Evolutionary conservation across 2,329 filamentous ascomycete genomes (phyloP).

Genomic region (Aspergillus ruber): DNA sequence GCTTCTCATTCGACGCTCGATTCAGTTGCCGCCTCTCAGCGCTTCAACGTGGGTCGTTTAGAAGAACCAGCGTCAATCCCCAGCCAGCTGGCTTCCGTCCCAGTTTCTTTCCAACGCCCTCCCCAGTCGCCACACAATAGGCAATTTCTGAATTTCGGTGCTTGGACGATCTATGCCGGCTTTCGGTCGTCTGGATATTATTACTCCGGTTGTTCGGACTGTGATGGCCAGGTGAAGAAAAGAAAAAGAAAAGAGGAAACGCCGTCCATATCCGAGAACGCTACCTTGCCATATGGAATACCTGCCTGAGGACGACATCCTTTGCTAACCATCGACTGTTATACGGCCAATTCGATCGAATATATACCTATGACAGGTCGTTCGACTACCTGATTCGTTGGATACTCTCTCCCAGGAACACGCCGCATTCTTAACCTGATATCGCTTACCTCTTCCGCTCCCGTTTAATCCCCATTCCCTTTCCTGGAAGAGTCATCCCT

Average conservation of each 20-base stretch:
- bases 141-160: neutral
- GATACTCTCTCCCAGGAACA: slow-evolving; percentile 11
- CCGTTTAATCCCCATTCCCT: slow-evolving; percentile 2
- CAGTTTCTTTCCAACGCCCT: neutral
- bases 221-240: neutral
- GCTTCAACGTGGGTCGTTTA: neutral
- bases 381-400: slow-evolving; percentile 1
- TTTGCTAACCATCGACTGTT: neutral
- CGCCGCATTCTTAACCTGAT: slow-evolving; percentile 15
- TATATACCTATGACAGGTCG: neutral
- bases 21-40: neutral
- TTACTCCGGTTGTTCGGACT: neutral
- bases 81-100: neutral
- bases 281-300: neutral
- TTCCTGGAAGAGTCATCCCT: slow-evolving; percentile 4
- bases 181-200: neutral
- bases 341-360: neutral
- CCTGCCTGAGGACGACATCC: neutral
- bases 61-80: neutral
- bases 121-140: neutral
- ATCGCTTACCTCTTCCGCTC: slow-evolving; percentile 10
- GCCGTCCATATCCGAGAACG: neutral
- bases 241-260: neutral
- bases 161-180: neutral
- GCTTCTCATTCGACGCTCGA: neutral